phyloP scores from a whole-genome alignment of 345 rosid genomes.

The Lumnitzera littorea region DNA sequence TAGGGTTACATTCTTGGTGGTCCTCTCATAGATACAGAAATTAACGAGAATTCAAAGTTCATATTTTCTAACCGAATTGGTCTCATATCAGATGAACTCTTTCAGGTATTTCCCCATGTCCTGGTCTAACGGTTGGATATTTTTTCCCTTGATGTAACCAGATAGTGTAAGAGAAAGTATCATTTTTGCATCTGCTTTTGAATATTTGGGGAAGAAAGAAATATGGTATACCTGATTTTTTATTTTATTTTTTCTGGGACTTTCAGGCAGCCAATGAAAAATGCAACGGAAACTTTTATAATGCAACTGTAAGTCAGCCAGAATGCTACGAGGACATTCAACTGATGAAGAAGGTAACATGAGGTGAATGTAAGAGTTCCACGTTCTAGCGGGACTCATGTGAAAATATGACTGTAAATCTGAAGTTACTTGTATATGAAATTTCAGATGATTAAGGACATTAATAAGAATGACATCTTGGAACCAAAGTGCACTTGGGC shows the following conservation, averaged over 20 bases:
- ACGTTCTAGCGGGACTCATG: background rate
- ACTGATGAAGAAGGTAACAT: slow-evolving; percentile 8
- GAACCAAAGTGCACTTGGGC: slow-evolving; percentile 27
- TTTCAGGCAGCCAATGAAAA: slow-evolving; percentile 9
- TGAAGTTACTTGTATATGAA: no score
- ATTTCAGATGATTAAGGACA: slow-evolving; percentile 21
- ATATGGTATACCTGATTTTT: no score
- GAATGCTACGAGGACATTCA: slow-evolving; percentile 10
- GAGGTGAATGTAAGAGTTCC: background rate
- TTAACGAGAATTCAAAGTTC: slow-evolving; percentile 22
- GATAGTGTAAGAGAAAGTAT: no score
- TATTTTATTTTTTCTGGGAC: no score
- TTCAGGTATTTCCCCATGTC: slow-evolving; percentile 11
- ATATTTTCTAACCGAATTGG: slow-evolving; percentile 23
- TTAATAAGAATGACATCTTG: slow-evolving; percentile 14
- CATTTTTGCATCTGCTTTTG: no score
- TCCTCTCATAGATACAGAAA: slow-evolving; percentile 16
- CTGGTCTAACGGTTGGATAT: no score
- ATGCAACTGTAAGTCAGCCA: slow-evolving; percentile 14
- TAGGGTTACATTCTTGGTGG: slow-evolving; percentile 29
- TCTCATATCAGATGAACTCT: slow-evolving; percentile 27
- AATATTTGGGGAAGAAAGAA: no score
- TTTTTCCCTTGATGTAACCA: no score
- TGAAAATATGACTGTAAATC: background rate
- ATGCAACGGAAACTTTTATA: slow-evolving; percentile 13